Conservation (phyloP, 1,139 yeast genomes). For the Insectozyma bohioensis region DNA sequence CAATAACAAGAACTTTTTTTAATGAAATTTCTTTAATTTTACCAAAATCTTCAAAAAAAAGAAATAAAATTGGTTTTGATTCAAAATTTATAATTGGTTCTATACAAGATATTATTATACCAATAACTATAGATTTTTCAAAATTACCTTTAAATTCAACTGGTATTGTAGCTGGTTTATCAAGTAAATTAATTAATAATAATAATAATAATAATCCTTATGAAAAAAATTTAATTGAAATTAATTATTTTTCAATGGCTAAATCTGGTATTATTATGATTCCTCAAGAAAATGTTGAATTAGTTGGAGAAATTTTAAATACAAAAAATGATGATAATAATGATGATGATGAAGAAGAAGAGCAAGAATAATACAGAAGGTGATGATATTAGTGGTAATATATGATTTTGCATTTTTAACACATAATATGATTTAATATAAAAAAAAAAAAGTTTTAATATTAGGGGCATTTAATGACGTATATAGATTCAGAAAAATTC, state of each 20-base stretch:
- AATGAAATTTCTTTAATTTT: constrained; percentile 56
- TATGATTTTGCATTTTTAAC: too few species aligned
- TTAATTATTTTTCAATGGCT: constrained; percentile 66
- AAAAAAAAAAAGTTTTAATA: too few species aligned
- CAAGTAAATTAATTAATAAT: constrained; percentile 46
- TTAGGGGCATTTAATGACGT: too few species aligned
- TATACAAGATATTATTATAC: constrained; percentile 55
- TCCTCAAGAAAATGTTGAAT: constrained; percentile 50
- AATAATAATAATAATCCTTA: too few species aligned
- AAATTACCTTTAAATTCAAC: constrained; percentile 59
- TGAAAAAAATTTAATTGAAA: constrained; percentile 40
- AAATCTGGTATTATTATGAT: constrained; percentile 60
- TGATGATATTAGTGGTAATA: too few species aligned
- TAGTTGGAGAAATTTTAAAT: constrained; percentile 20
- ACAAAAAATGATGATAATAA: not conserved
- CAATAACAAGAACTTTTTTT: constrained; percentile 54
- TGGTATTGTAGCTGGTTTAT: constrained; percentile 70
- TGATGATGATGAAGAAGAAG: too few species aligned
- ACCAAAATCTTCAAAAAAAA: constrained; percentile 41
- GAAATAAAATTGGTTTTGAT: constrained; percentile 41
- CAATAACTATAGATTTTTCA: constrained; percentile 56
- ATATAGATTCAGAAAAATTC: too few species aligned
- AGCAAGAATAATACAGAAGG: too few species aligned
- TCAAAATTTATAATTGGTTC: constrained; percentile 54
- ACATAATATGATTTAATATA: too few species aligned